phyloP scores from a whole-genome alignment of 1,284 basidiomycete genomes.

The Pholiota adiposa region DNA sequence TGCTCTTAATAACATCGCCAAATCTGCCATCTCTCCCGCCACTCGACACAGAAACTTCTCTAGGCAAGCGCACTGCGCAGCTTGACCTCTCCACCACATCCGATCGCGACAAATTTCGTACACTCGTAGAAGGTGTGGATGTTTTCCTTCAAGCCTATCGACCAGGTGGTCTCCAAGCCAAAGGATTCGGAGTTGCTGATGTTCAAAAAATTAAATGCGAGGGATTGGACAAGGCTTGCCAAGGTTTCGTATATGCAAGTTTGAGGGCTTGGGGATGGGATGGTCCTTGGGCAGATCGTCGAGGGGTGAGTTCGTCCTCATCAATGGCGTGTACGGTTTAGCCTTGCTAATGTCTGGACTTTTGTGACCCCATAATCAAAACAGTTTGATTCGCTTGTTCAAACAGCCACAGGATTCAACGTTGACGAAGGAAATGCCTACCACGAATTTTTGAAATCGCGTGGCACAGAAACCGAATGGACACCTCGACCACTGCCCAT shows the following conservation, averaged over 20 bases:
- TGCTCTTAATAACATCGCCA: slow-evolving; percentile 61
- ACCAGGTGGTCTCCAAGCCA: slow-evolving; percentile 52
- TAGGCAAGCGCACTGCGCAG: slow-evolving; percentile 69
- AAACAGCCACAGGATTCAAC: slow-evolving; percentile 70
- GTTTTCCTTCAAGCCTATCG: slow-evolving; percentile 74
- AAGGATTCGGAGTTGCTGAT: slow-evolving; percentile 53
- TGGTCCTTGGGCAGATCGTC: slow-evolving; percentile 59
- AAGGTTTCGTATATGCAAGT: slow-evolving; percentile 61
- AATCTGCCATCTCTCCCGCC: slow-evolving; percentile 56
- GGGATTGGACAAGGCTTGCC: no score
- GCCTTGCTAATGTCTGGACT: background rate
- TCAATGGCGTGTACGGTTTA: background rate
- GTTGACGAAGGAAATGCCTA: slow-evolving; percentile 57
- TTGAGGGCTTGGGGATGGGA: slow-evolving; percentile 64
- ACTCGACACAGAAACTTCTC: slow-evolving; percentile 64
- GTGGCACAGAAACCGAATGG: slow-evolving; percentile 20
- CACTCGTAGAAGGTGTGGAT: slow-evolving; percentile 50
- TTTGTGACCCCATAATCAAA: background rate
- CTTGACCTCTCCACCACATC: slow-evolving; percentile 50
- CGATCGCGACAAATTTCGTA: slow-evolving; percentile 39
- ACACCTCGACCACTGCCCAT: slow-evolving; percentile 58
- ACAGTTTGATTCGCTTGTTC: slow-evolving; percentile 71
- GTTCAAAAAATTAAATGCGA: slow-evolving; percentile 43
- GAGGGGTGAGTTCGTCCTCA: slow-evolving; percentile 46
- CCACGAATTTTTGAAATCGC: slow-evolving; percentile 30